Conservation (phyloP, 208 protist species). For the Lotmaria passim region DNA sequence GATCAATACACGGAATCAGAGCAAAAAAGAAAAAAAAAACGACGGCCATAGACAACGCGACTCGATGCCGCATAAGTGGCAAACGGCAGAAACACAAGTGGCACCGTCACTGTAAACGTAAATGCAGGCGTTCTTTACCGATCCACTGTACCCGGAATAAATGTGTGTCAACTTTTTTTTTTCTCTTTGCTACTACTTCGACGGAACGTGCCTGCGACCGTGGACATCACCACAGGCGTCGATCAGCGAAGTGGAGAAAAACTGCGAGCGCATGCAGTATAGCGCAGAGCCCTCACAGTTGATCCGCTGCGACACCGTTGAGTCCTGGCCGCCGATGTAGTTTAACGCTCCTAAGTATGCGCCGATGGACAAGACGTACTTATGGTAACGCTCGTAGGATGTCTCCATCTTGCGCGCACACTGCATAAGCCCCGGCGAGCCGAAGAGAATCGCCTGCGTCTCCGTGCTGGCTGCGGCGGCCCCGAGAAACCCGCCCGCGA, state of each 20-base stretch:
- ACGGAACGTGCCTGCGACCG: slow-evolving; percentile 26
- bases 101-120: too few species aligned
- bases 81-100: too few species aligned
- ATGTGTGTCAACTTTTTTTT: too few species aligned
- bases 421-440: slow-evolving; percentile 63
- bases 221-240: slow-evolving; percentile 36
- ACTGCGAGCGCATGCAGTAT: slow-evolving; percentile 47
- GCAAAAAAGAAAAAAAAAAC: too few species aligned
- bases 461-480: slow-evolving; percentile 38
- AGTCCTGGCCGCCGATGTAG: slow-evolving; percentile 65
- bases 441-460: slow-evolving; percentile 59
- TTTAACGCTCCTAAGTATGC: slow-evolving; percentile 49
- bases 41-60: too few species aligned
- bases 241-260: slow-evolving; percentile 45
- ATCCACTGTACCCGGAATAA: too few species aligned
- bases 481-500: slow-evolving; percentile 58
- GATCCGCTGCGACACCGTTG: slow-evolving; percentile 51
- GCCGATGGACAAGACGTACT: slow-evolving; percentile 57
- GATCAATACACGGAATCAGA: too few species aligned
- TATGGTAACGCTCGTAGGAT: slow-evolving; percentile 45
- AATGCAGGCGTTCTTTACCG: too few species aligned
- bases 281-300: slow-evolving; percentile 35
- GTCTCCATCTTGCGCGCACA: slow-evolving; percentile 39
- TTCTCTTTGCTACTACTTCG: not conserved
- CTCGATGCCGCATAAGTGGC: too few species aligned